Percentiles rank a stretch among this genome's conserved stretches.
These are phyloP conservation scores for Glebionis coronaria DNA, from an alignment of 129 eudicot species.

Conservation along the genomic window DNA sequence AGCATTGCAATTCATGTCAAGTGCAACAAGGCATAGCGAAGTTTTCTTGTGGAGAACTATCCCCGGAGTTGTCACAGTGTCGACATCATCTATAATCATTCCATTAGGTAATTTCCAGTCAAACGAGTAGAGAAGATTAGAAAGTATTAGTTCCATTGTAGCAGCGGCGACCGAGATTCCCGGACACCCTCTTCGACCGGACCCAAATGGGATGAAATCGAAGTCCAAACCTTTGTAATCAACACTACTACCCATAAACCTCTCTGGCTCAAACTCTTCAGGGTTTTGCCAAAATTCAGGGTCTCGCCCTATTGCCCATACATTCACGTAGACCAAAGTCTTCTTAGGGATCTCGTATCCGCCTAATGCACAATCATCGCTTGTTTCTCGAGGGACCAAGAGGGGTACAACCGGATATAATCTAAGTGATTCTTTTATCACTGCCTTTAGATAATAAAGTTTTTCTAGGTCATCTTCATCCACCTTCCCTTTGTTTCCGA, in stretches of 20 bases:
- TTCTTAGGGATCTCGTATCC: too few relatives aligned
- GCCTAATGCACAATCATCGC: neutral
- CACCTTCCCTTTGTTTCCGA: conserved; percentile 26
- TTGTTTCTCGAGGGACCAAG: conserved; percentile 25
- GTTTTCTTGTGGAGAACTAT: conserved; percentile 33
- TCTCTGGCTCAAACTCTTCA: conserved; percentile 30
- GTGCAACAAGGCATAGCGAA: conserved; percentile 1
- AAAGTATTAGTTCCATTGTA: conserved; percentile 27
- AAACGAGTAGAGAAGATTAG: conserved; percentile 33
- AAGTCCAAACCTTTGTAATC: conserved; percentile 36
- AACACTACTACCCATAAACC: conserved; percentile 25
- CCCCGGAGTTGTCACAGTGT: conserved; percentile 24
- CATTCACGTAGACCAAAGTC: too few relatives aligned
- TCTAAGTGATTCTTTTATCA: conserved; percentile 34
- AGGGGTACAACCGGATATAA: conserved; percentile 32
- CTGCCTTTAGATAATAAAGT: too few relatives aligned
- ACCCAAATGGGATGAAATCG: conserved; percentile 38
- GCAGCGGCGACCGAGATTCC: conserved; percentile 26
- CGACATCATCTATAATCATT: conserved; percentile 27
- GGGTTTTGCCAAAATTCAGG: conserved; percentile 43
- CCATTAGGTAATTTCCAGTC: conserved; percentile 33
- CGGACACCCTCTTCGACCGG: conserved; percentile 36
- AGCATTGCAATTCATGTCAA: too few relatives aligned
- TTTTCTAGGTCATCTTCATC: too few relatives aligned
- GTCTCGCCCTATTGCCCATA: too few relatives aligned